A percentile compares a stretch with the other conserved stretches of the same genome.
phyloP scores from a whole-genome alignment of 306 rosid genomes.

The Senna tora region DNA sequence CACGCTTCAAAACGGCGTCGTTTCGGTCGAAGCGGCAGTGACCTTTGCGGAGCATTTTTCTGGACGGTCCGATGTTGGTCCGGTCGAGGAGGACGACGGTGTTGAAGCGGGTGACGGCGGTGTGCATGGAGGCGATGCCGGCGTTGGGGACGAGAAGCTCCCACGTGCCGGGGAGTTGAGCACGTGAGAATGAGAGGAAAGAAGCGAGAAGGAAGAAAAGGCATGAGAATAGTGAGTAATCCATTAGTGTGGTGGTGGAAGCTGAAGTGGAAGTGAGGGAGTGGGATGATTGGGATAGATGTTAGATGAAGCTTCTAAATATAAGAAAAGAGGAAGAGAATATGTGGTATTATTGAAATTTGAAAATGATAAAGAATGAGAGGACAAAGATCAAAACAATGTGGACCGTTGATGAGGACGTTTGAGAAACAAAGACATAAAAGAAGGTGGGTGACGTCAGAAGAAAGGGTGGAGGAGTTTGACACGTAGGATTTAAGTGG shows the following conservation, averaged over 20 bases:
- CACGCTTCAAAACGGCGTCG: conserved; percentile 60
- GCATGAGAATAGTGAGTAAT: not conserved
- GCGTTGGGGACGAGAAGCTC: conserved; percentile 66
- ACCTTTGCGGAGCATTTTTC: conserved; percentile 56
- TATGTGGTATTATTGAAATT: not conserved
- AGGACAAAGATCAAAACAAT: not conserved
- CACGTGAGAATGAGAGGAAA: conserved; percentile 31
- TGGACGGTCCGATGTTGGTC: conserved; percentile 76
- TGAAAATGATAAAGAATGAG: not conserved
- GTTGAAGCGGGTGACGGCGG: conserved; percentile 87
- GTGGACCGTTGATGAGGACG: conserved; percentile 3
- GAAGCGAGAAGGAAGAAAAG: conserved; percentile 10
- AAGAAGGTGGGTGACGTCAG: conserved; percentile 5
- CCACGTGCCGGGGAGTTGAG: conserved; percentile 91
- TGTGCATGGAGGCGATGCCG: conserved; percentile 93
- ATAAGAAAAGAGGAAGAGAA: not conserved
- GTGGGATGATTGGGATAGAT: not conserved
- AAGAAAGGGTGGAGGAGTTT: not conserved
- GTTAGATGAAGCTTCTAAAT: conserved; percentile 31
- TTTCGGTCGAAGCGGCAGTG: conserved; percentile 60
- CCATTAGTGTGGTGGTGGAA: too few relatives aligned
- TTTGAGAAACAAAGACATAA: not conserved
- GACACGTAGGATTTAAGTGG: conserved; percentile 38
- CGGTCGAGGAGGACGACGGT: conserved; percentile 87
- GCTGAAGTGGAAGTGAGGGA: not conserved